A percentile compares a stretch with the other conserved stretches of the same genome.
These are phyloP conservation scores for Novymonas esmeraldas DNA, from an alignment of 208 protist species.

Conservation along the genomic window DNA sequence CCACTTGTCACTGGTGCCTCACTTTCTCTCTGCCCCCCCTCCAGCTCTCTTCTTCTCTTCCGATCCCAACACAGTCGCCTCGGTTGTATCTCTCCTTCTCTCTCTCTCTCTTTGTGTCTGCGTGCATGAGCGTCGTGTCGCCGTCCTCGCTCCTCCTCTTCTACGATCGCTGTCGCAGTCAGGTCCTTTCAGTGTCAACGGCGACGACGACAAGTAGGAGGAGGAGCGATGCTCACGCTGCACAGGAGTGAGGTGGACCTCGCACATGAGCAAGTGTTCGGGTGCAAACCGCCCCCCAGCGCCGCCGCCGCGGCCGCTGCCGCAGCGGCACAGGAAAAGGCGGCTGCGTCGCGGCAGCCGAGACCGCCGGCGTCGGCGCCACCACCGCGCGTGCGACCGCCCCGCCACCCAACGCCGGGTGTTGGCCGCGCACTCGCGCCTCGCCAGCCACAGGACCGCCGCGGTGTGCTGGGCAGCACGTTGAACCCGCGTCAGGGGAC, in stretches of 20 bases:
- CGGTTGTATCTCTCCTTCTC: not conserved
- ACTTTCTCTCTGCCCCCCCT: not conserved
- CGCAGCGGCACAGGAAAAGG: not conserved
- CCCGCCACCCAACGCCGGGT: not conserved
- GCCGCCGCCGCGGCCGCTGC: not conserved
- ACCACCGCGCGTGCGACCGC: not conserved
- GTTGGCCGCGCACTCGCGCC: not conserved
- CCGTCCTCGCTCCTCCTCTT: not conserved
- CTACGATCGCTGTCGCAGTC: not conserved
- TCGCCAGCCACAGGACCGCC: not conserved
- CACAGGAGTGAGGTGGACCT: not conserved
- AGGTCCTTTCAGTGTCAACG: too few species aligned
- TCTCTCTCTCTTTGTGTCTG: not conserved
- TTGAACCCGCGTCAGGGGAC: not conserved
- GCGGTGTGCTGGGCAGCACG: not conserved
- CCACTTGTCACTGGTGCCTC: not conserved
- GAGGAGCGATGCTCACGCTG: constrained; percentile 12
- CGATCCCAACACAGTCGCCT: not conserved
- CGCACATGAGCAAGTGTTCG: constrained; percentile 18
- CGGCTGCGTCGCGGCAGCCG: not conserved
- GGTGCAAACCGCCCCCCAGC: constrained; percentile 3
- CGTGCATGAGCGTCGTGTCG: not conserved
- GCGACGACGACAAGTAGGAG: too few species aligned
- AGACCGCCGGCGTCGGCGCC: not conserved
- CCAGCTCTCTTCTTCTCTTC: not conserved